Evolutionary conservation across 768 basidiomycete species (phyloP), one percentile per base, ranked within the genome.

Genomic region (Panaeolus papilionaceus): DNA sequence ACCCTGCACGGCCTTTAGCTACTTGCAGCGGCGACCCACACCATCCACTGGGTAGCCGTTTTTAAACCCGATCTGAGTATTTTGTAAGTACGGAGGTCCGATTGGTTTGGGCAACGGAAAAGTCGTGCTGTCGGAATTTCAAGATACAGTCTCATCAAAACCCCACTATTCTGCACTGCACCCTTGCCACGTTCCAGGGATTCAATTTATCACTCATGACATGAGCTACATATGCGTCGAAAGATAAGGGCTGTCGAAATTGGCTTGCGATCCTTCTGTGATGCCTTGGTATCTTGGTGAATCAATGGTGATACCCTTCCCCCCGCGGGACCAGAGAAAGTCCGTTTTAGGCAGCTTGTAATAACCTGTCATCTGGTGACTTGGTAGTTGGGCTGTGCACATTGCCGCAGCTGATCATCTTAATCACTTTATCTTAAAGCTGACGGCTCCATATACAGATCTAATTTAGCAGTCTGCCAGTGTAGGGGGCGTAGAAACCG

Each of bases 251-350:
- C 20, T 49, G 47, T 20, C 47, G 12, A 49, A 49, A 49, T 23
- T 49, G 47, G 20, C 47, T 49, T 33, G 33, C 4, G 10, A 58
- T 58, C 11, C 12, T 28, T 58, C n/a, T 58, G 14, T 28, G 33
- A 58, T 28, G 33, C 26, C 14, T 37, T 16, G 54, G 33, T 58
- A 58, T 58, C 10, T 37, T 58, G n/a, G 26, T n/a, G 5, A 33
- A 58, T 58, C 28, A 33, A 4, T 58, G 7, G 26, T 28, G 33
- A 58, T 58, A 58, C 28, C 28, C 54, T 58, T 58, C 28, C 28
- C 54, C 54, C 54, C 54, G 28, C 54, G n/a, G 26, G 28, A 58
- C 54, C 54, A 58, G 54, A 58, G 54, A 37, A 58, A 33, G 54
- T 58, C 54, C 54, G 11, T 12, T 58, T 58, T 58, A 58, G 33